A percentile compares a stretch with the other conserved stretches of the same genome.
These are phyloP conservation scores for Pelargonium australe DNA, from an alignment of 441 rosid species.

Conservation along the genomic window DNA sequence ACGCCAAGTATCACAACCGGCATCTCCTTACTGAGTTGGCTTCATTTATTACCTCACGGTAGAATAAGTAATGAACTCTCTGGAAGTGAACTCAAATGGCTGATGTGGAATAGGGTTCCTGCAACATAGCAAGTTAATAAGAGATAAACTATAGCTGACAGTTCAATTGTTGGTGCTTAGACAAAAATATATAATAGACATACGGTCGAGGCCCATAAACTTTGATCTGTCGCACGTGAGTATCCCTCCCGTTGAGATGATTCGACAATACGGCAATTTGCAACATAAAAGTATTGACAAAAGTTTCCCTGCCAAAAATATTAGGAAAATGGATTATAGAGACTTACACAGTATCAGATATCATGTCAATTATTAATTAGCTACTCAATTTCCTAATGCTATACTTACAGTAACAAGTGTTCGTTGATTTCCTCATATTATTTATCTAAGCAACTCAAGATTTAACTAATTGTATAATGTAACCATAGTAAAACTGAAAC, in stretches of 20 bases:
- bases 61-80: constrained; percentile 67
- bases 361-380: not conserved
- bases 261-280: constrained; percentile 73
- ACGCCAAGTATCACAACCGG: not conserved
- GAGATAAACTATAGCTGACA: not conserved
- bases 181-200: constrained; percentile 20
- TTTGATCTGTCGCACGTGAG: constrained; percentile 89
- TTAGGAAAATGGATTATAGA: not conserved
- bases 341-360: not conserved
- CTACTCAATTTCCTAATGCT: not conserved
- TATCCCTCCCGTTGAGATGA: constrained; percentile 83
- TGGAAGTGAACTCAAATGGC: constrained; percentile 75
- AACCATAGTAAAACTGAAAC: not conserved
- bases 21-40: not conserved
- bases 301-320: constrained; percentile 56
- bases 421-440: not conserved
- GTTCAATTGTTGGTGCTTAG: not conserved
- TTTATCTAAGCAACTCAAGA: not conserved
- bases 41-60: constrained; percentile 45
- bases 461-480: not conserved
- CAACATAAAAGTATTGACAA: constrained; percentile 75
- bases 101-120: constrained; percentile 77
- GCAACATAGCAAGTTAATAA: constrained; percentile 18
- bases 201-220: constrained; percentile 82
- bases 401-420: too few species aligned